A percentile compares a stretch with the other conserved stretches of the same genome.
These are phyloP conservation scores for Trypethelium eluteriae DNA, from an alignment of 495 filamentous ascomycete genomes.

Conservation along the genomic window DNA sequence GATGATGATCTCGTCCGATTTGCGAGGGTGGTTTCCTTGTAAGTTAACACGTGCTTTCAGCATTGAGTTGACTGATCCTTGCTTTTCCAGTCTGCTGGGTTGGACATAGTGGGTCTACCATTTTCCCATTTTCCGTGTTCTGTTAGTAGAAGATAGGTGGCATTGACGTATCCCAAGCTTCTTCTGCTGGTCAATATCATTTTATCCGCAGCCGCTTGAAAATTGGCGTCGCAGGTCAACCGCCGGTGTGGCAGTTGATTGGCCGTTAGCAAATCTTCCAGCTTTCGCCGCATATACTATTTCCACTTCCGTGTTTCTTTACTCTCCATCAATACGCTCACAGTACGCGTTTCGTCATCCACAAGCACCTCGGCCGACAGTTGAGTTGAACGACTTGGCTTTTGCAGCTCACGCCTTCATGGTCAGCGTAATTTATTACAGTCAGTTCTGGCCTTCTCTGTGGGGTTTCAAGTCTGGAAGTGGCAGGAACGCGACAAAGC, in stretches of 20 bases:
- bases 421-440: conserved; percentile 56
- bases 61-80: neutral
- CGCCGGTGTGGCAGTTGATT: conserved; percentile 76
- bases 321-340: conserved; percentile 62
- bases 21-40: neutral
- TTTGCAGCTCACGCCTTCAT: conserved; percentile 75
- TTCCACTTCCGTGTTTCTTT: conserved; percentile 67
- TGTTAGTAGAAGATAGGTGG: neutral
- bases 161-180: conserved; percentile 16
- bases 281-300: conserved; percentile 75
- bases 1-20: neutral
- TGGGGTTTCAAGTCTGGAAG: conserved; percentile 67
- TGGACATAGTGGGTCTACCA: conserved; percentile 15
- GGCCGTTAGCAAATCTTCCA: conserved; percentile 70
- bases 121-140: neutral
- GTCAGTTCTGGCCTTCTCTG: conserved; percentile 61
- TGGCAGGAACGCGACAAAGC: conserved; percentile 51
- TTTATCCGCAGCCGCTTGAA: conserved; percentile 80
- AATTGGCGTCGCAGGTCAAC: conserved; percentile 72
- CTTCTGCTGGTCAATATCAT: conserved; percentile 53
- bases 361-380: conserved; percentile 63
- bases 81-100: conserved; percentile 11
- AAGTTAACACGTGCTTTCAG: neutral
- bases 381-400: conserved; percentile 80
- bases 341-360: conserved; percentile 84